A percentile compares a stretch with the other conserved stretches of the same genome.
These are phyloP conservation scores for Plectosphaerella sp. DNA, from an alignment of 2,329 filamentous ascomycete genomes.

Conservation along the genomic window DNA sequence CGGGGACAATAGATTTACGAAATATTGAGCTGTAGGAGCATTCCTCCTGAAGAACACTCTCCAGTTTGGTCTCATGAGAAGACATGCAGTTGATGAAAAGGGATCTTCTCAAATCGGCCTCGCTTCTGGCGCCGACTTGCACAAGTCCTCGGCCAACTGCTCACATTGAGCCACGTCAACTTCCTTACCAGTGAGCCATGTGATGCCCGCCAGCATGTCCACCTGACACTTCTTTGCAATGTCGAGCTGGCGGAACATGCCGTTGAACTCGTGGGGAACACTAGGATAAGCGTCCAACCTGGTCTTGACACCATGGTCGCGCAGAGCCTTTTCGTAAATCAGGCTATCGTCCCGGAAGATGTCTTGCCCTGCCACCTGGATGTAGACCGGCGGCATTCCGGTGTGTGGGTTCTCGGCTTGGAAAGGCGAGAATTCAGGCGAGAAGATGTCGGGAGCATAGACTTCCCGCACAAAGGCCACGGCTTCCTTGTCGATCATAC, in stretches of 20 bases:
- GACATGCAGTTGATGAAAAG: no score
- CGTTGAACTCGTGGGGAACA: conserved; percentile 9
- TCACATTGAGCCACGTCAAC: no score
- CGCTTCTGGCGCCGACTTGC: no score
- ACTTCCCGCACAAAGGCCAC: conserved; percentile 19
- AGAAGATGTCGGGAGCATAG: conserved; percentile 22
- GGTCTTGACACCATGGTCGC: conserved; percentile 37
- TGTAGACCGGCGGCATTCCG: conserved; percentile 38
- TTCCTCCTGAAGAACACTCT: no score
- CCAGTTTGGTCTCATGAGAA: no score
- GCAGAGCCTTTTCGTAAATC: conserved; percentile 44
- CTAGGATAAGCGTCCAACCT: conserved; percentile 25
- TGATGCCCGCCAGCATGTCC: no score
- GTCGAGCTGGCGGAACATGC: conserved; percentile 6
- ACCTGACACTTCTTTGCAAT: no score
- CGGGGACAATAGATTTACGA: no score
- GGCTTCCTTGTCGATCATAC: conserved; percentile 21
- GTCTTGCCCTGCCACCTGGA: conserved; percentile 47
- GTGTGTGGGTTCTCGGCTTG: conserved; percentile 22
- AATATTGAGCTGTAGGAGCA: no score
- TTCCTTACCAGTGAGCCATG: no score
- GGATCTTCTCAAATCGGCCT: no score
- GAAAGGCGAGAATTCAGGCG: conserved; percentile 24
- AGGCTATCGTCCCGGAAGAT: conserved; percentile 46
- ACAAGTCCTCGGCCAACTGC: no score